Percentiles rank a stretch among this genome's conserved stretches.
These are phyloP conservation scores for Tuber indicum DNA, from an alignment of 495 filamentous ascomycete species.

Conservation along the genomic window DNA sequence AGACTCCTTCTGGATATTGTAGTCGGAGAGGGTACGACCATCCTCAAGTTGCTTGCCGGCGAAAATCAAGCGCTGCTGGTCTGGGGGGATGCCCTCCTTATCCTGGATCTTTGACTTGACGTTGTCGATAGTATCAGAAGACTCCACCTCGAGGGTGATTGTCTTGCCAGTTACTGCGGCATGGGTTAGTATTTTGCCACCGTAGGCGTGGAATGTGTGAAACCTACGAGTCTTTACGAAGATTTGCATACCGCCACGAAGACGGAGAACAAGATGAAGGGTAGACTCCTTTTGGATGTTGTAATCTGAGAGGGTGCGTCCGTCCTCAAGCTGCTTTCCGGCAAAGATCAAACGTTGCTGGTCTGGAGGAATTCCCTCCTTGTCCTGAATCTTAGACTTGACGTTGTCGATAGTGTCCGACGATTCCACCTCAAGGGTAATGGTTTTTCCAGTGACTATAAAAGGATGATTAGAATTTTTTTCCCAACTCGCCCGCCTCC, in stretches of 20 bases:
- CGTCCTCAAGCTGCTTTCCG: slow-evolving; percentile 98
- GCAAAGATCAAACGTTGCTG: slow-evolving; percentile 99
- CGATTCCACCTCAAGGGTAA: slow-evolving; percentile 75
- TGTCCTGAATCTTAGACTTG: slow-evolving; percentile 98
- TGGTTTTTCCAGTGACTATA: slow-evolving; percentile 24
- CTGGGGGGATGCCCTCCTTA: slow-evolving; percentile 97
- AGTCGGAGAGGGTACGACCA: slow-evolving; percentile 90
- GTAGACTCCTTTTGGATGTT: slow-evolving; percentile 99
- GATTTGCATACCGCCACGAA: slow-evolving; percentile 99
- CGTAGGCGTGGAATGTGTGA: slow-evolving; percentile 60
- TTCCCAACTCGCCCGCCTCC: background rate
- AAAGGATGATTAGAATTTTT: background rate
- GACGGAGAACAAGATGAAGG: slow-evolving; percentile 90
- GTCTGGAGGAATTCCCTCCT: slow-evolving; percentile 97
- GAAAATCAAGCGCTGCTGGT: slow-evolving; percentile 98
- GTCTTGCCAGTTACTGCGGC: slow-evolving; percentile 84
- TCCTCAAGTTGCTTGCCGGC: slow-evolving; percentile 98
- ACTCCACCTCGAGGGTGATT: slow-evolving; percentile 99
- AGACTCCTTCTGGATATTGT: slow-evolving; percentile 98
- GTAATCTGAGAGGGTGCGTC: slow-evolving; percentile 92
- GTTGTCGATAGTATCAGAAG: slow-evolving; percentile 96
- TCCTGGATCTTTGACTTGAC: slow-evolving; percentile 99
- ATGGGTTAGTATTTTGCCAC: background rate
- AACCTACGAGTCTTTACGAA: slow-evolving; percentile 55
- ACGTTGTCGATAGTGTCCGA: slow-evolving; percentile 98